Percentiles rank a stretch among this genome's conserved stretches.
Evolutionary conservation across 768 basidiomycete genomes (phyloP).

Genomic region (Rhodotorula paludigena): DNA sequence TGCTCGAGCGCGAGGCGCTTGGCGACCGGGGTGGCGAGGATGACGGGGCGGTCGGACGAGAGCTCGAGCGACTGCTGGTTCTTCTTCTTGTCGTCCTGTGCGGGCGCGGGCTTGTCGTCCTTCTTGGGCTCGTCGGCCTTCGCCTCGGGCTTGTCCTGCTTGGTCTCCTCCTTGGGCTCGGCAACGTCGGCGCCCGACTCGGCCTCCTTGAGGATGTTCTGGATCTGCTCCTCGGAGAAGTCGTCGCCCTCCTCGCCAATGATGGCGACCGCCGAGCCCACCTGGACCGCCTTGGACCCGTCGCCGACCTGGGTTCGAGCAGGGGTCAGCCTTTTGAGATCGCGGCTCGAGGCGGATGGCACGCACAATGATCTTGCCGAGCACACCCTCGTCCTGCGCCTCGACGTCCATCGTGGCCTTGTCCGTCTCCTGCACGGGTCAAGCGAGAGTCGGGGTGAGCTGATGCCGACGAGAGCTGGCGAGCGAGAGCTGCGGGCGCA

Average conservation of each 20-base stretch:
- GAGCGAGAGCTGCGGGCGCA: constrained; percentile 48
- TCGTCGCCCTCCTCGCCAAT: constrained; percentile 94
- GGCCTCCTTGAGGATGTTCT: constrained; percentile 47
- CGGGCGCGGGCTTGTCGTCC: constrained; percentile 43
- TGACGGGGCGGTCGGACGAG: constrained; percentile 59
- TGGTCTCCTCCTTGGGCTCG: constrained; percentile 31
- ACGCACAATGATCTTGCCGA: constrained; percentile 93
- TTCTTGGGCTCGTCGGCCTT: constrained; percentile 16
- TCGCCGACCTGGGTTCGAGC: constrained; percentile 60
- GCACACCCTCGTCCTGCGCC: constrained; percentile 92
- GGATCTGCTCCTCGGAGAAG: constrained; percentile 66
- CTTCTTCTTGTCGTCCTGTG: constrained; percentile 45
- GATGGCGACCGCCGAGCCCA: constrained; percentile 86
- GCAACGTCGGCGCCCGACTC: constrained; percentile 8
- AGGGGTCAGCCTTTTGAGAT: neutral
- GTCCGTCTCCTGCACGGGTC: constrained; percentile 78
- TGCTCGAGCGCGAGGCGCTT: constrained; percentile 94
- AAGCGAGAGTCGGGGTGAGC: neutral
- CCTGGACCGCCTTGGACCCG: constrained; percentile 78
- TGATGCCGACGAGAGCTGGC: neutral
- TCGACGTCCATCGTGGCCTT: constrained; percentile 99
- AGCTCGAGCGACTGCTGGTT: constrained; percentile 41
- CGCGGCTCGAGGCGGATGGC: neutral
- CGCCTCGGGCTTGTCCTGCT: constrained; percentile 25
- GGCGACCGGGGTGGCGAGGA: constrained; percentile 92